Evolutionary conservation across 192 early-diverging fungal species (phyloP).

Genomic region (Pilaira anomala): DNA sequence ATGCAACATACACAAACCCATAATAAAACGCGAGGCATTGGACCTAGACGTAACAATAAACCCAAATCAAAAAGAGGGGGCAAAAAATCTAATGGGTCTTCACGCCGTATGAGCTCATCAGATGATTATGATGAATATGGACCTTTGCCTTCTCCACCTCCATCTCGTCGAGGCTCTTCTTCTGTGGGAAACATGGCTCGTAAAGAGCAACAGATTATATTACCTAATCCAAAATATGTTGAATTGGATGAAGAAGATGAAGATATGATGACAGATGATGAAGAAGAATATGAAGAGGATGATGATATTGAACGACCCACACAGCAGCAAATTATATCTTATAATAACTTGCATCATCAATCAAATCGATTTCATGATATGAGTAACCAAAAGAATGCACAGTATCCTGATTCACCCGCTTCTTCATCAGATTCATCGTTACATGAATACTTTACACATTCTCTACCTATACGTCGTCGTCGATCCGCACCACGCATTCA

Average conservation of each 20-base stretch:
- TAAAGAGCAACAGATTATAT: not conserved
- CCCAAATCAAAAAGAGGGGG: not conserved
- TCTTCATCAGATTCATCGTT: conserved; percentile 13
- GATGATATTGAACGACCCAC: not conserved
- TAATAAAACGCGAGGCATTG: not conserved
- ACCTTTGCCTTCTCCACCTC: conserved; percentile 11
- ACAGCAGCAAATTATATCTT: not conserved
- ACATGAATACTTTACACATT: not conserved
- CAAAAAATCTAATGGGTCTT: not conserved
- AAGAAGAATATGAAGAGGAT: conserved; percentile 1
- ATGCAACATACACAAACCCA: conserved; percentile 75
- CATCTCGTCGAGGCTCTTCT: conserved; percentile 12
- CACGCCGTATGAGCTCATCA: not conserved
- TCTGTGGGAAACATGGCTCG: not conserved
- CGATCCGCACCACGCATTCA: not conserved
- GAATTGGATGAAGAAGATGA: not conserved
- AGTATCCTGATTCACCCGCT: conserved; percentile 6
- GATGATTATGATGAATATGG: conserved; percentile 11
- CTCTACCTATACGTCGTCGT: not conserved
- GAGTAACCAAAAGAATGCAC: not conserved
- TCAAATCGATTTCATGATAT: not conserved
- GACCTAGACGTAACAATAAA: not conserved
- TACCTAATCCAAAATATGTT: not conserved
- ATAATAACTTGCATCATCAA: not conserved
- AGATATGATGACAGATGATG: not conserved